Evolutionary conservation across 176 grass and related monocot genomes (phyloP), one percentile per base, ranked within the genome.

Genomic region (Eleusine indica): DNA sequence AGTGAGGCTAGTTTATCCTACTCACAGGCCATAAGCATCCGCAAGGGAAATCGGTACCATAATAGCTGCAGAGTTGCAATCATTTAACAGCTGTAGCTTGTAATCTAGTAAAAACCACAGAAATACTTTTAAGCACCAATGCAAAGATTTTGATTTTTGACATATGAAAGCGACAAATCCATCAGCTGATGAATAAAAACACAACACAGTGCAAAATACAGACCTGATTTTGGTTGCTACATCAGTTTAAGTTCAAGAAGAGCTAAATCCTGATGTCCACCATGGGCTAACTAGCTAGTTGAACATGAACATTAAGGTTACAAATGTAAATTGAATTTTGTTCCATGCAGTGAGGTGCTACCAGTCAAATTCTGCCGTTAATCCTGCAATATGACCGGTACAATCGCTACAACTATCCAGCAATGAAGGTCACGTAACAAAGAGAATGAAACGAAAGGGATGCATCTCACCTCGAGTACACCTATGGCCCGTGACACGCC

Each of bases 401-500:
- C 7, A 7, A 80, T 5, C 19, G 60, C 2, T 39, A 42, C 16
- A 70, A 46, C 39, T 77, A 35, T 8, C 80, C 41, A 44, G 41
- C 35, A 32, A 62, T n/a, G 52, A 5, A 21, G 72, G 48, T 3
- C 18, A 29, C 19, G 0, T 29, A 85, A 44, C 44, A n/a, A 40
- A 68, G 25, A 60, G 9, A n/a, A 63, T 51, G 14, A 66, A 83
- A 19, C 1, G 12, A 35, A 82, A 68, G 32, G 47, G 32, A 74
- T 9, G 35, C 71, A 73, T 83, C 84, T 88, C 43, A 98, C 96
- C 96, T 96, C 89, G 39, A 96, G 93, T 56, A 99, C 80, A 46
- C 51, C 86, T 1, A 96, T 92, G 1, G 96, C 88, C 16, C 89
- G 85, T 1, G 91, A 92, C 42, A 98, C 73, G 49, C 96, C 96